These are phyloP conservation scores for Thermothelomyces thermophilus DNA, from an alignment of 2,329 filamentous ascomycete species.

Conservation along the genomic window DNA sequence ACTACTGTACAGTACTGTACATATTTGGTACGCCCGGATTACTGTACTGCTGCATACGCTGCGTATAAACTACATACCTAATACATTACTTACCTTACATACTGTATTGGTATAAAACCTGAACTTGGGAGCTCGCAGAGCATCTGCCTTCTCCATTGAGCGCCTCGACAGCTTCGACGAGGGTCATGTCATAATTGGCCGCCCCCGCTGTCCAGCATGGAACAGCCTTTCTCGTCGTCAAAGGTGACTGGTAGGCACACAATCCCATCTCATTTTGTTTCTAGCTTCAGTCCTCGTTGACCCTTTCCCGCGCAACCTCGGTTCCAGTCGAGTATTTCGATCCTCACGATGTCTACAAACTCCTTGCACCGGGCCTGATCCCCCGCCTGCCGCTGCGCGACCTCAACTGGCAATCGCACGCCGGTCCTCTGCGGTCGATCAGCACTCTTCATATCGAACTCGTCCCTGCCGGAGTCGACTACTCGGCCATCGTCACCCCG, in stretches of 20 bases:
- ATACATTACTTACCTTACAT: too few relatives aligned
- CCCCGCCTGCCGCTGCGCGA: slow-evolving; percentile 80
- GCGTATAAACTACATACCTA: too few relatives aligned
- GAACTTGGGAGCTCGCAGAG: not conserved
- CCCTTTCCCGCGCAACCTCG: not conserved
- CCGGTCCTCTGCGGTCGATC: slow-evolving; percentile 85
- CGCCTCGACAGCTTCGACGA: slow-evolving; percentile 2
- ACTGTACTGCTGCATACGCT: too few relatives aligned
- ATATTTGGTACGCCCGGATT: too few relatives aligned
- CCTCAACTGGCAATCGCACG: slow-evolving; percentile 94
- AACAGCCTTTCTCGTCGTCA: slow-evolving; percentile 62
- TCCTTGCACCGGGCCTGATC: slow-evolving; percentile 70
- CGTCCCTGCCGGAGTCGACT: slow-evolving; percentile 53
- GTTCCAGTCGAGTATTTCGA: slow-evolving; percentile 87
- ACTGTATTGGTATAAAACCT: too few relatives aligned
- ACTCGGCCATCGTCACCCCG: slow-evolving; percentile 32
- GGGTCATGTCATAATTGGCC: slow-evolving; percentile 27
- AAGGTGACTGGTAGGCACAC: slow-evolving; percentile 62
- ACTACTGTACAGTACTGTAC: too few relatives aligned
- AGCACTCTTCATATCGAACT: slow-evolving; percentile 87
- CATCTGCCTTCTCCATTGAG: not conserved
- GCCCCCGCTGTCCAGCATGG: slow-evolving; percentile 45
- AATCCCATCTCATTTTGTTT: slow-evolving; percentile 5
- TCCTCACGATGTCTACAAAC: slow-evolving; percentile 78
- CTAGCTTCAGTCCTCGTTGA: not conserved